Conservation (phyloP, 805 yeast genomes). For the Wickerhamomyces bisporus region DNA sequence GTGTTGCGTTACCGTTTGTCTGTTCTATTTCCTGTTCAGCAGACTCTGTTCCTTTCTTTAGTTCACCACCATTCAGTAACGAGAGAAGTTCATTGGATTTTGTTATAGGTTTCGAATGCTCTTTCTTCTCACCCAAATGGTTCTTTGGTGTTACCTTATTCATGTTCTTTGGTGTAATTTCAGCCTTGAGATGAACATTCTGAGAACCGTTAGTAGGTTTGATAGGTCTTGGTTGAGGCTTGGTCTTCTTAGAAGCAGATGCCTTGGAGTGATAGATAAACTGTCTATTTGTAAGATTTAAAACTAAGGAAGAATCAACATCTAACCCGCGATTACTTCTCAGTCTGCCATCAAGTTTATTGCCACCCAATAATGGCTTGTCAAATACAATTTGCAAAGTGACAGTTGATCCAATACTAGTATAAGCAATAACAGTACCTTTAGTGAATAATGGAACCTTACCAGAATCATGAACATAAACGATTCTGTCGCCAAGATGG, state of each 20-base stretch:
- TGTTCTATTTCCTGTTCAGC: conserved; percentile 13
- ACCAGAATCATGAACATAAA: conserved; percentile 80
- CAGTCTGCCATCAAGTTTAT: conserved; percentile 72
- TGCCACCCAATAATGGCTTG: conserved; percentile 75
- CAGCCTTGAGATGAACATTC: conserved; percentile 14
- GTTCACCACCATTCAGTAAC: conserved; percentile 34
- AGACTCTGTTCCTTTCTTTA: background rate
- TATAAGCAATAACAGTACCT: conserved; percentile 86
- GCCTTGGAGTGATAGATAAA: conserved; percentile 71
- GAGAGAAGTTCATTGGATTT: conserved; percentile 39
- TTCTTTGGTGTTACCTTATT: background rate
- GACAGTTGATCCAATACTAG: conserved; percentile 45
- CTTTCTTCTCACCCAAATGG: conserved; percentile 1
- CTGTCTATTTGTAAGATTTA: conserved; percentile 73
- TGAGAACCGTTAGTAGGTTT: background rate
- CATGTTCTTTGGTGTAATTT: conserved; percentile 8
- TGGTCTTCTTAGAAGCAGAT: conserved; percentile 30
- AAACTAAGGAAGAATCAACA: conserved; percentile 73
- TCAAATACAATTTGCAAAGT: conserved; percentile 82
- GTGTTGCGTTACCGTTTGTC: conserved; percentile 25
- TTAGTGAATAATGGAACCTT: conserved; percentile 81
- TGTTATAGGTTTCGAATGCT: conserved; percentile 26
- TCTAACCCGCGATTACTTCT: conserved; percentile 76
- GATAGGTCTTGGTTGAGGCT: conserved; percentile 20
- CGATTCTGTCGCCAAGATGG: conserved; percentile 83